Evolutionary conservation across 495 filamentous ascomycete species (phyloP).

Genomic region (Filosporella fistucella): DNA sequence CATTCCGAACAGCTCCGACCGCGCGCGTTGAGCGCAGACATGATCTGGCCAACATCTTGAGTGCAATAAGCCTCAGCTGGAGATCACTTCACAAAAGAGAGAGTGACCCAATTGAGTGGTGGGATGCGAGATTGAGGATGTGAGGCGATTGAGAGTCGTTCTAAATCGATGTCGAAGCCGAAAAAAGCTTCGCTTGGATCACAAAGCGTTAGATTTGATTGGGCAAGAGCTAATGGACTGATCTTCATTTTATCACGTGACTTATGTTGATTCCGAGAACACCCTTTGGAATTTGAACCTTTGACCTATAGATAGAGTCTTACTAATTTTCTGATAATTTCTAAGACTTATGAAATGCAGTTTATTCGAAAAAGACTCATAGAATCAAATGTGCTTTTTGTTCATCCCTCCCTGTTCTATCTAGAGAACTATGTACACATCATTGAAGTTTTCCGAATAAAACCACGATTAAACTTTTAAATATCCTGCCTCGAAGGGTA

Average conservation of each 20-base stretch:
- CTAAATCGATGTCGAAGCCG: conserved; percentile 3
- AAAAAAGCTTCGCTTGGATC: too few species aligned
- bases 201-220: conserved; percentile 10
- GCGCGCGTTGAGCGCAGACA: conserved; percentile 25
- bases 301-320: too few species aligned
- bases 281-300: not conserved
- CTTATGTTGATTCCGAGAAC: not conserved
- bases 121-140: conserved; percentile 27
- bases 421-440: not conserved
- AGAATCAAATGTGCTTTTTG: too few species aligned
- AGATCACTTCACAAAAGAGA: conserved; percentile 30
- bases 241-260: conserved; percentile 8
- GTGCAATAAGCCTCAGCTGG: conserved; percentile 42
- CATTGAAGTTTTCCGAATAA: too few species aligned
- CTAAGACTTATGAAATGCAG: too few species aligned
- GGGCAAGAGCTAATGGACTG: conserved; percentile 2
- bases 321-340: too few species aligned
- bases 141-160: conserved; percentile 24
- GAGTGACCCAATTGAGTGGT: conserved; percentile 30
- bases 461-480: conserved; percentile 1
- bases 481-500: not conserved
- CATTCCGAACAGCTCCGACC: conserved; percentile 63
- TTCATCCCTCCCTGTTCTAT: too few species aligned
- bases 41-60: conserved; percentile 31
- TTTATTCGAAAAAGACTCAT: too few species aligned